Base-by-base conservation (phyloP, 2,329 filamentous ascomycete species). In the Diplodia seriata region DNA sequence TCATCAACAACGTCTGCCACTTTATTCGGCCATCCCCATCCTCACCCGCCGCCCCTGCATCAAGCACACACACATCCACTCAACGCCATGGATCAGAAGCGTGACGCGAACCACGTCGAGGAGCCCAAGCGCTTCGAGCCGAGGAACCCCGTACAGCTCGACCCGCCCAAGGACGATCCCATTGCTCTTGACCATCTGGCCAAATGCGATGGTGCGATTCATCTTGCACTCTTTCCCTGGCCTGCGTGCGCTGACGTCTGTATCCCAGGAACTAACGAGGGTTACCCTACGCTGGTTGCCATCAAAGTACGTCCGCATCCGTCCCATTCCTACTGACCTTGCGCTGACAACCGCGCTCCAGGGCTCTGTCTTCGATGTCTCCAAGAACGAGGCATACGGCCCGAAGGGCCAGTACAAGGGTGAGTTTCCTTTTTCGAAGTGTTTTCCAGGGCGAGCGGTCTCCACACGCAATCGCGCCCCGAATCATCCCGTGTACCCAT, bases 311-410 rank as follows among this genome's bases (percentile, higher is more conserved):
- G 64, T 43, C 43, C 29, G 29, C 50, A 29, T n/a, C 20, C 14
- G 15, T 31, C 26, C 31, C 12, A 2, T 29, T 11, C 36, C 14
- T 11, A 23, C 43, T 47, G n/a, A 47, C 8, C 53, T 29, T 6
- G n/a, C 18, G 38, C 64, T 67, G 29, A 67, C 33, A 26, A 7
- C 20, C 6, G 9, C n/a, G 2, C 9, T 12, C 15, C 14, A 97
- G 90, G 94, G 95, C 73, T 92, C 91, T 70, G 90, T 99, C 64
- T 99, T 97, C 76, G 94, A 99, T 76, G 95, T 99, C 69, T 93
- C 88, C 29, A 91, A 90, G 63, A 99, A 98, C 80, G 89, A 91
- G 71, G 89, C 91, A 18, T 99, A 99, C 78, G 88, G 89, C 56
- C 89, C 91, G 11, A 90, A 89, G 29, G 94, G 92, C 57, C 89